Evolutionary conservation across 2,329 filamentous ascomycete genomes (phyloP), one percentile per base, ranked within the genome.

Genomic region (Xylaria sp.): DNA sequence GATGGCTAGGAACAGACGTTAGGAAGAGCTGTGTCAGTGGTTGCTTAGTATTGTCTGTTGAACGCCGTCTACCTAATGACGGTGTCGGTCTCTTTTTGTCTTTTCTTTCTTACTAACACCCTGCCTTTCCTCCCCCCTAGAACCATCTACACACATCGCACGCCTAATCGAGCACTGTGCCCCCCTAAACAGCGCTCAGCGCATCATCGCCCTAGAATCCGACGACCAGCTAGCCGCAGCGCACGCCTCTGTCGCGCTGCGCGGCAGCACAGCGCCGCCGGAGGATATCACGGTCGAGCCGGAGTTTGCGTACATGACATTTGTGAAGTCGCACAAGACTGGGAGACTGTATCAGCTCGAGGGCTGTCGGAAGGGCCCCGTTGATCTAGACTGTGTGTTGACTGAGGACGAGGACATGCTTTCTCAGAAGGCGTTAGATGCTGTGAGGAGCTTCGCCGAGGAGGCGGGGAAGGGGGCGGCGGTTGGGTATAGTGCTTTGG

Each of bases 291-390:
- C 51, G 4, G 11, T 38, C 42, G 19, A 55, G 17, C 17, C 42
- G n/a, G 17, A 1, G n/a, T 57, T 42, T 43, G 62, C 65, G 4
- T 67, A 62, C 62, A 65, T 65, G 65, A 43, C 61, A 40, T 65
- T 67, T 33, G 55, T 54, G 3, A 62, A 57, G 51, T 54, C 55
- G 5, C 38, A 17, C 15, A 57, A 40, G 49, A 50, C 38, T 37
- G 62, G 65, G 0, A 35, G 45, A 14, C 47, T 67, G 37, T 62
- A 63, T 45, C 62, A 65, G 58, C 62, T 67, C 50, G 65, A 67
- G 31, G 53, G 65, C 23, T 62, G 59, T 28, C 62, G 65, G 8
- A 54, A 55, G 52, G 52, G 35, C 3, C 65, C 65, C 21, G 33
- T 67, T 12, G 62, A 65, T 17, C 33, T 67, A 21, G 62, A 15